Evolutionary conservation across 179 eudicot genomes (phyloP), one percentile per base, ranked within the genome.

Genomic region (Patellifolia procumbens): DNA sequence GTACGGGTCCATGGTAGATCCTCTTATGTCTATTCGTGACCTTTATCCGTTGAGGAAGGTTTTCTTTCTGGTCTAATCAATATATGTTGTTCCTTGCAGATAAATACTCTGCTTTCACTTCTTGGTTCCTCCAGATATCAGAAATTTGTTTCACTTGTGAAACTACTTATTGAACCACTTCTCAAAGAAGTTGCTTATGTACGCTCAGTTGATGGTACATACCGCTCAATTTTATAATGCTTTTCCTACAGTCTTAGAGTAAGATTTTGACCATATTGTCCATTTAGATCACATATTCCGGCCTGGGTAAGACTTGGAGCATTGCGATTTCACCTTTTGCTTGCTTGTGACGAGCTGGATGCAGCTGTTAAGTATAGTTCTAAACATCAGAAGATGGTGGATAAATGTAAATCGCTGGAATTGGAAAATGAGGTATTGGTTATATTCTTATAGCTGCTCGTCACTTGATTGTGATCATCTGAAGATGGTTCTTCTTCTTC

Each of bases 231-330:
- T 76, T 12, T 34, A 22, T 51, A 16, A 7, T 76, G 35, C 24
- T 45, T 80, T 74, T 24, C 15, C 22, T 69, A 42, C 31, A 24
- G n/a, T 32, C 31, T 34, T 22, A 60, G 29, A 52, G 70, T n/a
- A 20, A 29, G 49, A 51, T 67, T 7, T 73, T 83, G 34, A 83
- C 81, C 11, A 22, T 77, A 45, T 26, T 60, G 75, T 20, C 13
- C 26, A 17, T 85, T 63, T 74, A 92, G 97, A 83, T 68, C 80
- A 65, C 31, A n/a, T 88, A 53, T 91, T 94, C 42, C 76, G 85
- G 88, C 92, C 65, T 91, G 97, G 91, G 71, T 90, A 61, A 87
- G 88, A 51, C 82, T 95, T 80, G 99, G 98, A 31, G 88, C 87
- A 62, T 78, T 95, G 77, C 90, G 97, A 19, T 90, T 86, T 82